phyloP scores from a whole-genome alignment of 495 filamentous ascomycete species.

The Apiosordaria backusii region DNA sequence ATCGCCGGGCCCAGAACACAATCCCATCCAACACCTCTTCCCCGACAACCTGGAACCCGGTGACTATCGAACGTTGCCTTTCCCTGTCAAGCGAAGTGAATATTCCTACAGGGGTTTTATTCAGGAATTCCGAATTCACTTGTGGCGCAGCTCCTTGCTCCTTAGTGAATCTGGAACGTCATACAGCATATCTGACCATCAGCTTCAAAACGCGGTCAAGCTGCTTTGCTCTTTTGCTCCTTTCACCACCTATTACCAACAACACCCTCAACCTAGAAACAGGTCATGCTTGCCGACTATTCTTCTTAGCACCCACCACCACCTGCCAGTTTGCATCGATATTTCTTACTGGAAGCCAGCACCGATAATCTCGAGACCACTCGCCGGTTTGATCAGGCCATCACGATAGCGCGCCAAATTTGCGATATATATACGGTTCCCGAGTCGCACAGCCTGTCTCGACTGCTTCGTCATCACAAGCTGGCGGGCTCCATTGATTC shows the following conservation, averaged over 20 bases:
- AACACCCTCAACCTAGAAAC: background rate
- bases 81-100: background rate
- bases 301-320: background rate
- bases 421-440: background rate
- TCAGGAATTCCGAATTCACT: background rate
- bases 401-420: background rate
- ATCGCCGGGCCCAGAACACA: background rate
- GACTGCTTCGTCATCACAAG: constrained; percentile 11
- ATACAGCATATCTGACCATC: background rate
- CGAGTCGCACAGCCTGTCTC: background rate
- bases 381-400: background rate
- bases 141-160: background rate
- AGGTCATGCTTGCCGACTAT: background rate
- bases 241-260: background rate
- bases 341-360: background rate
- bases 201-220: background rate
- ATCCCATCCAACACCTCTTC: background rate
- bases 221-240: background rate
- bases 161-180: background rate
- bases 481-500: constrained; percentile 82
- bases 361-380: background rate
- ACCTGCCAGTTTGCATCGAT: background rate
- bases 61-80: background rate
- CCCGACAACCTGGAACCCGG: background rate
- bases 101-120: background rate